phyloP scores from a whole-genome alignment of 2,329 filamentous ascomycete species.

The Truncatella angustata region DNA sequence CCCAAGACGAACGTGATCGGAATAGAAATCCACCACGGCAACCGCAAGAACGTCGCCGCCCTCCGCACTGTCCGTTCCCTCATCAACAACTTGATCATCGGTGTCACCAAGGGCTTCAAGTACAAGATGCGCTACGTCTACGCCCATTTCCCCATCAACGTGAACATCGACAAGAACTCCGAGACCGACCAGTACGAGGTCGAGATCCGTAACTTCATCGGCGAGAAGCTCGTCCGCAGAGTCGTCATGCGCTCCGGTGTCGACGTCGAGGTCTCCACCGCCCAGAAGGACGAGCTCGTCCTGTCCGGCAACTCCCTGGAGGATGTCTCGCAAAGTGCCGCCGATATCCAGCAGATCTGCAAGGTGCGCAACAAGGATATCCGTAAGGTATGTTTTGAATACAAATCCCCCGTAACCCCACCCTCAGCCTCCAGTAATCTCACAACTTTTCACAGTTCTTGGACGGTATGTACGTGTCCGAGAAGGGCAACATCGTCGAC shows the following conservation, averaged over 20 bases:
- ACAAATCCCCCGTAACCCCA: background rate
- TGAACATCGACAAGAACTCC: constrained; percentile 95
- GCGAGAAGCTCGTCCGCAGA: constrained; percentile 97
- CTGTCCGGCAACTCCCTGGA: constrained; percentile 93
- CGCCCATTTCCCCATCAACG: constrained; percentile 99
- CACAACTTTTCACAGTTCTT: constrained; percentile 69
- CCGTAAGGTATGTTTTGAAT: constrained; percentile 71
- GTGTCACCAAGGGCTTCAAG: constrained; percentile 98
- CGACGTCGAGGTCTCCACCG: constrained; percentile 83
- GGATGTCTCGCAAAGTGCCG: constrained; percentile 94
- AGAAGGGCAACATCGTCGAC: constrained; percentile 92
- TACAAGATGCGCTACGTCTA: constrained; percentile 99
- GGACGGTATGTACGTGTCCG: constrained; percentile 99
- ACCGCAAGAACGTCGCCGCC: constrained; percentile 95
- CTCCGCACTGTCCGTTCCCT: constrained; percentile 96
- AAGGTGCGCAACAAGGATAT: constrained; percentile 99
- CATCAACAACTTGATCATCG: constrained; percentile 98
- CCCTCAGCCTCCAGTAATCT: background rate
- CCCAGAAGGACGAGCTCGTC: constrained; percentile 96
- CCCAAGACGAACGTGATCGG: constrained; percentile 84
- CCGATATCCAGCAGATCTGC: constrained; percentile 99
- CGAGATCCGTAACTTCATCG: constrained; percentile 99
- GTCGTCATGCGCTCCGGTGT: constrained; percentile 89
- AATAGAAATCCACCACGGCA: constrained; percentile 98
- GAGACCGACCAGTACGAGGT: constrained; percentile 88